Base-by-base conservation (phyloP, 2,329 filamentous ascomycete species). In the Bipolaris victoriae region DNA sequence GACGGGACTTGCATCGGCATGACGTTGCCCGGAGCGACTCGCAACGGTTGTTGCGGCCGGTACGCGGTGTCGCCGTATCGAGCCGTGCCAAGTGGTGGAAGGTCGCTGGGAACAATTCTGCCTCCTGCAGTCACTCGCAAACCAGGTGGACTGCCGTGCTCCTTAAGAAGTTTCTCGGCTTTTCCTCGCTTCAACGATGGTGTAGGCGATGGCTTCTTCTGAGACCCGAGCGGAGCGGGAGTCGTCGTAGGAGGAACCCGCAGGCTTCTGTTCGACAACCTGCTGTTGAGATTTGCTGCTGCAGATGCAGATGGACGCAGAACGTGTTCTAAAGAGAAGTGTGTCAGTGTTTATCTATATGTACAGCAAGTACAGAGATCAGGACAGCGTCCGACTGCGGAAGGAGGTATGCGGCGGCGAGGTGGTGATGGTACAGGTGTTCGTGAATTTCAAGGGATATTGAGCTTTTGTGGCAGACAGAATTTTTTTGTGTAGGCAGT, bases 61-160 rank as follows among this genome's bases (percentile, higher is more conserved):
- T 69, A 67, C 46, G 62, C 65, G 58, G 65, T 72, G 66, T 73
- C 69, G 53, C 62, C 65, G 57, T 69, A 73, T 52, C 71, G 69
- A 18, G 68, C 59, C 50, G 65, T 69, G 41, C 64, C 63, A 24
- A 77, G 61, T n/a, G 69, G 70, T 41, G 69, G 69, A 48, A 76
- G 66, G 57, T 77, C 81, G 49, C 76, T 81, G 13, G 81, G 80
- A n/a, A 83, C 81, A 58, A 83, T 79, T 16, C 80, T 78, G n/a
- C 81, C 81, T 37, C 81, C 81, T 59, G 81, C 81, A 47, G 81
- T 83, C 41, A 83, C 81, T 55, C 81, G 79, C 53, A 83, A 70
- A 55, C 81, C 79, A 20, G 78, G 79, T 35, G 81, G 81, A 36
- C 81, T 83, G 52, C 81, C 81, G 72, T 83, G 81, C 58, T 80